Percentiles rank a stretch among this genome's conserved stretches.
Evolutionary conservation across 495 filamentous ascomycete genomes (phyloP).

Genomic region (Talaromyces stipitatus): DNA sequence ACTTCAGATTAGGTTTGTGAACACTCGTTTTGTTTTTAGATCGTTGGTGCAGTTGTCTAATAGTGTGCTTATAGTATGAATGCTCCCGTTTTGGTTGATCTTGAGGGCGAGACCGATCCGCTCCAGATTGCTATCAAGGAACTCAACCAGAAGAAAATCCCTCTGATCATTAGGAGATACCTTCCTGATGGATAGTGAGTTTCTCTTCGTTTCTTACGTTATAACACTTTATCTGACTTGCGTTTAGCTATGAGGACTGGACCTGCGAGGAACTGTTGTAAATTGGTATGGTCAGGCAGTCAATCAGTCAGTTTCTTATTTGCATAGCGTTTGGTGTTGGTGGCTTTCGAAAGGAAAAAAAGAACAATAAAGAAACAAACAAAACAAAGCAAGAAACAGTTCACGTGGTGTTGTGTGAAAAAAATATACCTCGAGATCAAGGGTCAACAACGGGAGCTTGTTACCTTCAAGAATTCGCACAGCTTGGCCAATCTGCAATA

Average conservation of each 20-base stretch:
- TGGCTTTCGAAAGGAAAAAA: slow-evolving; percentile 5
- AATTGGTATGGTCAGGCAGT: not conserved
- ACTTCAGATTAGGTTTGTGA: slow-evolving; percentile 85
- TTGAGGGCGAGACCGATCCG: slow-evolving; percentile 96
- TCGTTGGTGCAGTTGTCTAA: slow-evolving; percentile 3
- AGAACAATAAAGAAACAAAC: not conserved
- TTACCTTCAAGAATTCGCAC: not conserved
- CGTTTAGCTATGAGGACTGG: slow-evolving; percentile 91
- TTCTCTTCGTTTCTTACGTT: not conserved
- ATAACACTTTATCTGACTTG: slow-evolving; percentile 13
- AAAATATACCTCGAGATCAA: not conserved
- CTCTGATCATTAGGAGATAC: slow-evolving; percentile 87
- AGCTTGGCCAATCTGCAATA: not conserved
- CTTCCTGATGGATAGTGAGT: slow-evolving; percentile 94
- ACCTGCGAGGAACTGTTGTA: slow-evolving; percentile 88
- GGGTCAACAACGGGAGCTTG: no score
- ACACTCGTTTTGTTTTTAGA: not conserved
- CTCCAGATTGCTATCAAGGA: slow-evolving; percentile 97
- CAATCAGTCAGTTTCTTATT: slow-evolving; percentile 2
- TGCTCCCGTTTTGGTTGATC: slow-evolving; percentile 90
- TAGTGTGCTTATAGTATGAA: slow-evolving; percentile 65
- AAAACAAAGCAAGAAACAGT: slow-evolving; percentile 12
- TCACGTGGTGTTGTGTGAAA: not conserved
- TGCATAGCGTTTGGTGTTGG: slow-evolving; percentile 39
- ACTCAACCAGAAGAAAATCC: slow-evolving; percentile 96